Percentiles rank a stretch among this genome's conserved stretches.
Conservation (phyloP, 2,329 filamentous ascomycete genomes). For the Emergomyces pasteurianus region DNA sequence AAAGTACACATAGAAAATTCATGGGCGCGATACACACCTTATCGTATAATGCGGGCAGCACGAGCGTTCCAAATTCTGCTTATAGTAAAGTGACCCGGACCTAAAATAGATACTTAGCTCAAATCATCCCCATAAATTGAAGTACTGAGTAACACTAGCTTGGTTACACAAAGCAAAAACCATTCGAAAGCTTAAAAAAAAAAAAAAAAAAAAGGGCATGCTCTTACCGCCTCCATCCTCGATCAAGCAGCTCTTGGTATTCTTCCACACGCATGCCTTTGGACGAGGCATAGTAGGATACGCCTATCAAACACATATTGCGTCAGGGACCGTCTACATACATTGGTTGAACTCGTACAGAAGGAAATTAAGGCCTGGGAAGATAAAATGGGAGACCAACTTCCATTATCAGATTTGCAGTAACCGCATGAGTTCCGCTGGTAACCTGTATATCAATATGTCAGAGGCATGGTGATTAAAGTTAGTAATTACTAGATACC, state of each 20-base stretch:
- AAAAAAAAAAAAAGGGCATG: not conserved
- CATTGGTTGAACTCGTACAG: not conserved
- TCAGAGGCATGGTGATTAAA: not conserved
- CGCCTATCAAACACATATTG: constrained; percentile 20
- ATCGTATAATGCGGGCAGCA: constrained; percentile 76
- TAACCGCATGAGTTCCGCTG: constrained; percentile 38
- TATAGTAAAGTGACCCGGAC: constrained; percentile 39
- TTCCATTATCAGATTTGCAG: constrained; percentile 35
- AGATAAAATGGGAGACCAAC: constrained; percentile 27
- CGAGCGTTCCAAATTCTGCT: constrained; percentile 52
- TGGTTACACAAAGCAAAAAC: not conserved
- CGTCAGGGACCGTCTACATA: not conserved
- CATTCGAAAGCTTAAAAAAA: constrained; percentile 3
- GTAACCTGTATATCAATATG: constrained; percentile 25
- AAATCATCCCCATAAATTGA: not conserved
- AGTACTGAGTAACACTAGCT: not conserved
- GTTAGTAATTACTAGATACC: not conserved
- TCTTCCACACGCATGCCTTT: constrained; percentile 32
- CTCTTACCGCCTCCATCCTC: constrained; percentile 37
- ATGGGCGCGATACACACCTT: constrained; percentile 20
- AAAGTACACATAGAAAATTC: not conserved
- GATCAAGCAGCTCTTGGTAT: constrained; percentile 37
- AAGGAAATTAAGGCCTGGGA: not conserved
- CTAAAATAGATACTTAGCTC: constrained; percentile 17
- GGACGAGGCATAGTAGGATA: constrained; percentile 36